These are phyloP conservation scores for Globisporangium nunn DNA, from an alignment of 352 stramenopile species.

Conservation along the genomic window DNA sequence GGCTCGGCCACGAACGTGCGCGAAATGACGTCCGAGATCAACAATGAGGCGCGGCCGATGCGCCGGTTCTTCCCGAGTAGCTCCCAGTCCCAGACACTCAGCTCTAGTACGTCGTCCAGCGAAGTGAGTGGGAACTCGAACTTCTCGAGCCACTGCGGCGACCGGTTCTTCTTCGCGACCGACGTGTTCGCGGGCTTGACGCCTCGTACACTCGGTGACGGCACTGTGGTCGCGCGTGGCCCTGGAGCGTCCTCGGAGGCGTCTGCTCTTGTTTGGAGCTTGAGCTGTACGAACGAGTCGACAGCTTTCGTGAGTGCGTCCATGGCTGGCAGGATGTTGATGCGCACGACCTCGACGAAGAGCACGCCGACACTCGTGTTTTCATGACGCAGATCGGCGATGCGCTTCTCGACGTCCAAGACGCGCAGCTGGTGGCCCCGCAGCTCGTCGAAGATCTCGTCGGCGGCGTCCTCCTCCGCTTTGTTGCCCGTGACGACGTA, in stretches of 20 bases:
- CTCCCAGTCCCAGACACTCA: conserved; percentile 53
- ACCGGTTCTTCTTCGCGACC: conserved; percentile 53
- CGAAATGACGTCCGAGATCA: conserved; percentile 39
- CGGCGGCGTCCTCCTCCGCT: conserved; percentile 53
- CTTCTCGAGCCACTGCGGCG: conserved; percentile 49
- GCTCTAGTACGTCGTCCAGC: conserved; percentile 38
- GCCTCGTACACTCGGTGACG: not conserved
- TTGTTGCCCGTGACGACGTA: conserved; percentile 71
- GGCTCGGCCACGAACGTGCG: conserved; percentile 17
- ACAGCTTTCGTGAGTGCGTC: conserved; percentile 41
- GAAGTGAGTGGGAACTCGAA: conserved; percentile 47
- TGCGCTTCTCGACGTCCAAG: conserved; percentile 33
- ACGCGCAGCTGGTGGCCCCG: conserved; percentile 24
- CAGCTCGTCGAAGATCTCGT: conserved; percentile 66
- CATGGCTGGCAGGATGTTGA: conserved; percentile 64
- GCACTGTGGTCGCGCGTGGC: conserved; percentile 8
- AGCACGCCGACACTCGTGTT: conserved; percentile 29
- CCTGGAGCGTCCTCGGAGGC: conserved; percentile 4
- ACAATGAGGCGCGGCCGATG: conserved; percentile 37
- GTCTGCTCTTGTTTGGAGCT: conserved; percentile 13
- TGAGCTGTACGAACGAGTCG: conserved; percentile 51
- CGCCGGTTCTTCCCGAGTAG: conserved; percentile 36
- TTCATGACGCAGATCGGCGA: conserved; percentile 21
- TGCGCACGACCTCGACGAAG: conserved; percentile 45
- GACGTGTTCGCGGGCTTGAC: conserved; percentile 35